These are phyloP conservation scores for Discostella stelligeroides DNA, from an alignment of 108 stramenopile genomes.

Conservation along the genomic window DNA sequence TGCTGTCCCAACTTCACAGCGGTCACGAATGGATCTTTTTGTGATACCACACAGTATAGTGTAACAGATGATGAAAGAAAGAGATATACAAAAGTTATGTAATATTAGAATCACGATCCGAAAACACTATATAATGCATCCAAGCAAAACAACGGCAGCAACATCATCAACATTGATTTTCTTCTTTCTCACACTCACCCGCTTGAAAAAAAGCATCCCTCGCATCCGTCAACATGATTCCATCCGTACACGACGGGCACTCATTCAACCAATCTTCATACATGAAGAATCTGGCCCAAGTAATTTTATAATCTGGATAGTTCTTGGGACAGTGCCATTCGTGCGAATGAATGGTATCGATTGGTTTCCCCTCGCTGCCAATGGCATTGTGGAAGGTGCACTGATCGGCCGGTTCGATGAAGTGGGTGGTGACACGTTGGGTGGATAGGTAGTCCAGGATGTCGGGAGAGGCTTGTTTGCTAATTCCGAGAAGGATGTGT, in stretches of 20 bases:
- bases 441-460: conserved; percentile 44
- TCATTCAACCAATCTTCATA: conserved; percentile 64
- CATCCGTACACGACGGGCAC: conserved; percentile 73
- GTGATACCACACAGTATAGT: not conserved
- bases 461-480: conserved; percentile 25
- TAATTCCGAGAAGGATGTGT: conserved; percentile 69
- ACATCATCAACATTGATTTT: too few relatives aligned
- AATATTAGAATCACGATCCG: too few relatives aligned
- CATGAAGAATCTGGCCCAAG: conserved; percentile 70
- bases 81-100: not conserved
- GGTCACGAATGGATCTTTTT: conserved; percentile 65
- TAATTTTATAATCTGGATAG: conserved; percentile 57
- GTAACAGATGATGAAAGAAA: not conserved
- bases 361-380: too few relatives aligned
- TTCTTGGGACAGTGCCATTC: too few relatives aligned
- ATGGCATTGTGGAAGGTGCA: too few relatives aligned
- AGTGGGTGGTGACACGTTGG: conserved; percentile 62
- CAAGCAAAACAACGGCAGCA: too few relatives aligned
- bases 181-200: too few relatives aligned
- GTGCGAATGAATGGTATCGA: too few relatives aligned
- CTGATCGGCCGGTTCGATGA: too few relatives aligned
- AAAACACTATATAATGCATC: too few relatives aligned
- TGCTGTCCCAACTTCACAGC: conserved; percentile 48
- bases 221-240: conserved; percentile 69
- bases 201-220: conserved; percentile 70